Base-by-base conservation (phyloP, 495 filamentous ascomycete genomes). In the Penicillium pulvis region DNA sequence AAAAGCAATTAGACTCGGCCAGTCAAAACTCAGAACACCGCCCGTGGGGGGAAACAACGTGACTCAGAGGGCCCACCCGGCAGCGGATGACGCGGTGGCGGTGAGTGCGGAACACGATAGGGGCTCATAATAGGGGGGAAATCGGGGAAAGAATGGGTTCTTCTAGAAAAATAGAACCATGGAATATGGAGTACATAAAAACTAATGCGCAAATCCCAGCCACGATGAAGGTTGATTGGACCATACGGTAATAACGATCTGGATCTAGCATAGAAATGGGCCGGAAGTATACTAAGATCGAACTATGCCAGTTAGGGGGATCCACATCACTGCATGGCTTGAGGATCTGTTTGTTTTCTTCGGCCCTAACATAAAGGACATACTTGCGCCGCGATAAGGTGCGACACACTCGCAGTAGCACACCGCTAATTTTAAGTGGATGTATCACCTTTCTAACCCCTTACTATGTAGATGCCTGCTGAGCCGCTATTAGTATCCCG, bases 11-110 rank as follows among this genome's bases (percentile, higher is more conserved):
- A 55, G 46, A 48, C 50, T 67, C 60, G 54, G 62, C 72, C 74
- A 73, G 57, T 76, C 67, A 76, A 55, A 66, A 46, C 20, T 35
- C 57, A 52, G 60, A 64, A 58, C 59, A 47, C 53, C 45, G 54
- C 64, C 63, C 71, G 73, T 76, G 73, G 70, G 71, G 63, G 66
- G 28, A 67, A 60, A 61, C 44, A 65, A 65, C 56, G 62, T 69
- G 69, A 70, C 58, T 70, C 56, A 66, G 20, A 26, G 49, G 58
- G 23, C 53, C 70, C 66, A 70, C 62, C 65, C 46, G 20, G 8
- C 16, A 14, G 7, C 26, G n/a, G 12, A 39, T 53, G 31, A 36
- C 31, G 30, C 19, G 51, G 51, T 53, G 35, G 51, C 33, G 30
- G 50, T 53, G 39, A 41, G 16, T 7, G 14, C 36, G 16, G 39